A percentile compares a stretch with the other conserved stretches of the same genome.
These are phyloP conservation scores for Phytophthora pistaciae DNA, from an alignment of 352 stramenopile genomes.

Conservation along the genomic window DNA sequence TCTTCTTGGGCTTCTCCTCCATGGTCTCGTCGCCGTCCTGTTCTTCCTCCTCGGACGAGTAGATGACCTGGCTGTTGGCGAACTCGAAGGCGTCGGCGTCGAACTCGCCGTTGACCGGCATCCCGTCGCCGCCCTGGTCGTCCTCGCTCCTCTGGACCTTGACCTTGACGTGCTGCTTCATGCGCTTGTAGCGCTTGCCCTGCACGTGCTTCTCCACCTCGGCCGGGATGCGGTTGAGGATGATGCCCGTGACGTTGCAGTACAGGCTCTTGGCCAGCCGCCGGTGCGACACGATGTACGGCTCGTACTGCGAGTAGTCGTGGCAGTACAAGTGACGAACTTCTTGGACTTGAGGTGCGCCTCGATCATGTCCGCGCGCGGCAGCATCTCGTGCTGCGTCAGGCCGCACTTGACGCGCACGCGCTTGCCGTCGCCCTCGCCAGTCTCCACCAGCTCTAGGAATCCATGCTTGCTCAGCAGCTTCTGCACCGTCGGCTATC, in stretches of 20 bases:
- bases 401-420: constrained; percentile 54
- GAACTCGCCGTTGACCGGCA: constrained; percentile 54
- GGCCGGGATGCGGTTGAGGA: constrained; percentile 90
- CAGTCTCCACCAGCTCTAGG: constrained; percentile 39
- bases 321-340: constrained; percentile 89
- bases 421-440: too few species aligned
- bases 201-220: constrained; percentile 92
- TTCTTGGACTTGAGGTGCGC: constrained; percentile 82
- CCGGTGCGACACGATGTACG: constrained; percentile 91
- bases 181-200: constrained; percentile 86
- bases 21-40: constrained; percentile 39
- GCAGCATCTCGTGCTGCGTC: constrained; percentile 85
- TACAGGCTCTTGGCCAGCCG: constrained; percentile 85
- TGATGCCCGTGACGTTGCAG: constrained; percentile 87
- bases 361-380: constrained; percentile 64
- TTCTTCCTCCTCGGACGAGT: constrained; percentile 72
- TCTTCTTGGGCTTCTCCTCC: constrained; percentile 29
- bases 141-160: constrained; percentile 40
- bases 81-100: constrained; percentile 87
- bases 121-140: constrained; percentile 34
- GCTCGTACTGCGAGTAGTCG: constrained; percentile 93
- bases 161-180: constrained; percentile 81
- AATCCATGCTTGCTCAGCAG: too few species aligned
- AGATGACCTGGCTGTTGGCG: constrained; percentile 78
- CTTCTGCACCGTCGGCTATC: constrained; percentile 43